Base-by-base conservation (phyloP, 228 moss, liverwort and hornwort species). In the Sphagnum fallax region DNA sequence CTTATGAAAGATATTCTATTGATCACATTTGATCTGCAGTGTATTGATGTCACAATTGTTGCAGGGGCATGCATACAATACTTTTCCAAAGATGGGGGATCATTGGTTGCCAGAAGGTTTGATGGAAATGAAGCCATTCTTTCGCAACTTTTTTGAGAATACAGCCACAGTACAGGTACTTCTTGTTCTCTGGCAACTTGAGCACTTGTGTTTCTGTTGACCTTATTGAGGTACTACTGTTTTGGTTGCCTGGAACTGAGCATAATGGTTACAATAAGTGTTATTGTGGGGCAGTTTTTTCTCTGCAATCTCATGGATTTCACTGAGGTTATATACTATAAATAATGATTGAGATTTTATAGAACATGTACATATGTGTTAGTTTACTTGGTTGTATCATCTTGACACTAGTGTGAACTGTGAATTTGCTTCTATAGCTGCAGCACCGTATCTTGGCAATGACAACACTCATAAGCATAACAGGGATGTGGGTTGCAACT, bases 11-110 rank as follows among this genome's bases (percentile, higher is more conserved):
- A 32, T 32, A 32, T 32, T 32, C 32, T 32, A 32, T 32, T 2
- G 0, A 3, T 32, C 2, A 32, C 32, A 32, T 32, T 32, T 32
- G 32, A 32, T 32, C 32, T 32, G 32, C 32, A 32, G 32, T 32
- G 32, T 32, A 32, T 32, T 32, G 32, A 32, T 32, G 32, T 32
- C 32, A 32, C 32, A 32, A 51, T 60, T 65, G 52, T 14, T 67
- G 65, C 85, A 98, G 93, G 98, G 98, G 69, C 98, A 90, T 89
- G 94, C 98, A 61, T 98, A 70, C 65, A 94, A 92, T 65, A 93
- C 84, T 60, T 98, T 98, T 65, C 98, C 93, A 47, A 98, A 98
- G 73, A 98, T 98, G 98, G 98, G 98, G 51, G 80, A 98, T 67
- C 63, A 76, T 59, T 98, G 98, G 98, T 81, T 90, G 53, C 98